Conservation (phyloP, 2,329 filamentous ascomycete genomes). For the Exophiala alcalophila region DNA sequence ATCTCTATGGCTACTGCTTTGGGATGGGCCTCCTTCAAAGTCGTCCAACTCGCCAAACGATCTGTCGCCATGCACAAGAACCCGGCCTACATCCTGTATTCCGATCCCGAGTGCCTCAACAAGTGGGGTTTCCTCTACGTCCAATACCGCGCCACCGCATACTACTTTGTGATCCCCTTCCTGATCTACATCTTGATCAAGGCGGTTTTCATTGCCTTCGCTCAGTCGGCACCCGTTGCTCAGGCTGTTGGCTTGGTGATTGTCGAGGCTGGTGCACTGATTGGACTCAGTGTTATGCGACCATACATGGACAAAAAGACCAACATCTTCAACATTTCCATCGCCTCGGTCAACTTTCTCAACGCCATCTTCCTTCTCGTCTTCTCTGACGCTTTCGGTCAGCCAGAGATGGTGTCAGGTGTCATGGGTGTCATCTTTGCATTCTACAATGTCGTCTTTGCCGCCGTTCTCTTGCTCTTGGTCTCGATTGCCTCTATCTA, state of each 20-base stretch:
- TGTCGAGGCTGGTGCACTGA: conserved; percentile 74
- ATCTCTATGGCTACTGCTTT: conserved; percentile 75
- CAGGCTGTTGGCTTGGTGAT: conserved; percentile 81
- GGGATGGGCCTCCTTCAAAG: conserved; percentile 83
- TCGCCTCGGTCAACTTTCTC: conserved; percentile 83
- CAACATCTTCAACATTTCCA: conserved; percentile 93
- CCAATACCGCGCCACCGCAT: conserved; percentile 90
- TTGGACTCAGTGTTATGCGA: conserved; percentile 73
- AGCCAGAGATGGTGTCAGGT: conserved; percentile 78
- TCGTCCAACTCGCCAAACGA: conserved; percentile 81
- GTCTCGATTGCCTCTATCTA: conserved; percentile 74
- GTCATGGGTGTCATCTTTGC: conserved; percentile 89
- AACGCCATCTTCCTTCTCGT: conserved; percentile 86
- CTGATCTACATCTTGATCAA: conserved; percentile 80
- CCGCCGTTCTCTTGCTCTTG: conserved; percentile 77
- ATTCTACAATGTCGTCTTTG: conserved; percentile 79
- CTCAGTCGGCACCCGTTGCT: conserved; percentile 65
- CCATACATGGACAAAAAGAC: conserved; percentile 99
- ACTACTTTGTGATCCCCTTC: conserved; percentile 86
- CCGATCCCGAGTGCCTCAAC: conserved; percentile 88
- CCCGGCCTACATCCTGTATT: conserved; percentile 94
- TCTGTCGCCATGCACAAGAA: conserved; percentile 92
- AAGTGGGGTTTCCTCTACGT: conserved; percentile 99
- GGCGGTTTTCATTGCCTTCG: conserved; percentile 81
- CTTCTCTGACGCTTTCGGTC: conserved; percentile 82